Percentiles rank a stretch among this genome's conserved stretches.
Conservation (phyloP, 1,139 yeast species). For the Protomyces inundatus region DNA sequence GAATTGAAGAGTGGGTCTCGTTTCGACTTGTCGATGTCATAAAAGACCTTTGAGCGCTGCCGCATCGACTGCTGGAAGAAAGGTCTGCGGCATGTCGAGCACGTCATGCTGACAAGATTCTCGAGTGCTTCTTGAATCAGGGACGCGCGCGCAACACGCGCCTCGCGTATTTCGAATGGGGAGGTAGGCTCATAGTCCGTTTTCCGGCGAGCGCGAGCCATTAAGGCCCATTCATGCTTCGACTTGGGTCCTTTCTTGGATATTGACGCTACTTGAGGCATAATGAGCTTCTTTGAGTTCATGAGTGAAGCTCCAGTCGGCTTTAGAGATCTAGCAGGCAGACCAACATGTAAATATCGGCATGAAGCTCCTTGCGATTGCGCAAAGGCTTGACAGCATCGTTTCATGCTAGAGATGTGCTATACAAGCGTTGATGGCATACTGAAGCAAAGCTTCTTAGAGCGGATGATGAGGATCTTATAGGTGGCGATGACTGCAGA, state of each 20-base stretch:
- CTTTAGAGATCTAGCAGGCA: no score
- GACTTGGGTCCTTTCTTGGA: neutral
- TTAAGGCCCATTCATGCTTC: neutral
- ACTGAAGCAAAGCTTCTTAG: no score
- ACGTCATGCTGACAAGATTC: neutral
- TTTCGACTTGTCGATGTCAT: no score
- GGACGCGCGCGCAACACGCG: neutral
- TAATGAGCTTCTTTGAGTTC: no score
- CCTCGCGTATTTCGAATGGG: neutral
- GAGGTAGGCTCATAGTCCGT: neutral
- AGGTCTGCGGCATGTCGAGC: neutral
- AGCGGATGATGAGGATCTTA: no score
- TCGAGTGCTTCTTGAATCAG: neutral
- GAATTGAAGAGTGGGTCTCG: no score
- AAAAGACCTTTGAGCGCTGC: no score
- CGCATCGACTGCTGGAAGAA: no score
- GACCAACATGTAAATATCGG: neutral
- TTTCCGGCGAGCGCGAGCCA: neutral
- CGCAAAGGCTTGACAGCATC: neutral
- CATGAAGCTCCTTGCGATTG: neutral
- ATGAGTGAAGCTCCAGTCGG: no score
- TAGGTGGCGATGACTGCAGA: no score
- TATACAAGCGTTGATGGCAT: no score
- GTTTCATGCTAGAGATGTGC: neutral
- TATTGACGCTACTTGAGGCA: no score